These are phyloP conservation scores for Zopfia rhizophila DNA, from an alignment of 2,329 filamentous ascomycete genomes.

Conservation along the genomic window DNA sequence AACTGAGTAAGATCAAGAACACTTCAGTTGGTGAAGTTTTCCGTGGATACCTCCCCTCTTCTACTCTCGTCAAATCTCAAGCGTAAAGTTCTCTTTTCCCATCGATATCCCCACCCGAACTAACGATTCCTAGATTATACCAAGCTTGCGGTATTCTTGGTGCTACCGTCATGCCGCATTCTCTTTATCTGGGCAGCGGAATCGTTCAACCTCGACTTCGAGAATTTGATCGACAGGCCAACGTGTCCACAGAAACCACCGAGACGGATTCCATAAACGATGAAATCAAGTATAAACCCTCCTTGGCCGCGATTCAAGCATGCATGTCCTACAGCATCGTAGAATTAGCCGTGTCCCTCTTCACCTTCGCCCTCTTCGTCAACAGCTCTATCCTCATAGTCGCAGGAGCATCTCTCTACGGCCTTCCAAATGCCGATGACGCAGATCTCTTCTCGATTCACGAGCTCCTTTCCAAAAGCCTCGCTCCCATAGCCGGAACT, in stretches of 20 bases:
- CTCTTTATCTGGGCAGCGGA: slow-evolving; percentile 66
- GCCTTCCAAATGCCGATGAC: slow-evolving; percentile 65
- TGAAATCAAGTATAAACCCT: slow-evolving; percentile 72
- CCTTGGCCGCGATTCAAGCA: slow-evolving; percentile 75
- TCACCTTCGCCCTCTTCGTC: slow-evolving; percentile 85
- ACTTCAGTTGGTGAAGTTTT: slow-evolving; percentile 64
- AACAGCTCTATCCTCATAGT: slow-evolving; percentile 86
- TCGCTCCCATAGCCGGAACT: slow-evolving; percentile 80
- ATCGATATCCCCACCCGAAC: background rate
- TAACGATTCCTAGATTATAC: slow-evolving; percentile 56
- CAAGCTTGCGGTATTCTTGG: slow-evolving; percentile 79
- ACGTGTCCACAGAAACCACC: slow-evolving; percentile 13
- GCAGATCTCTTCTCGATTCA: slow-evolving; percentile 89
- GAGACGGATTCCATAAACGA: slow-evolving; percentile 45
- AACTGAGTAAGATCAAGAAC: slow-evolving; percentile 63
- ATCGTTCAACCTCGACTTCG: slow-evolving; percentile 63
- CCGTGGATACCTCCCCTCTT: slow-evolving; percentile 64
- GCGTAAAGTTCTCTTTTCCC: slow-evolving; percentile 51
- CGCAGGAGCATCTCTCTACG: slow-evolving; percentile 79
- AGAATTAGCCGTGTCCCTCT: slow-evolving; percentile 77
- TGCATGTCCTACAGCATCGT: slow-evolving; percentile 78
- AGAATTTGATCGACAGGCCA: slow-evolving; percentile 42
- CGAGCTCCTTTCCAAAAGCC: slow-evolving; percentile 71
- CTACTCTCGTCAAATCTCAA: slow-evolving; percentile 61
- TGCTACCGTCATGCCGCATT: slow-evolving; percentile 75